Base-by-base conservation (phyloP, 1,284 basidiomycete genomes). In the Volvariella surrecta region DNA sequence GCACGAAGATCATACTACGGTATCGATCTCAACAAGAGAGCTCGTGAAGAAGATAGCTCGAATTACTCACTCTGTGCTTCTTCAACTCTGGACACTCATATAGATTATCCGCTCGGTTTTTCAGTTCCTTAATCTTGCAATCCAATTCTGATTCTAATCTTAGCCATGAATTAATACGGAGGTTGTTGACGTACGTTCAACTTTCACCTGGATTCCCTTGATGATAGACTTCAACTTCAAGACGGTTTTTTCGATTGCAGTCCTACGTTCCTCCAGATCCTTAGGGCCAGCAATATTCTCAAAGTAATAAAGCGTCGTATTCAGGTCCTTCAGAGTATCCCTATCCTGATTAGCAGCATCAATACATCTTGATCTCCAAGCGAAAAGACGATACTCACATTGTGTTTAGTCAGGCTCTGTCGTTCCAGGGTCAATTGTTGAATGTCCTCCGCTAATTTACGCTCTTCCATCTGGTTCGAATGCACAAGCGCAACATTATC, bases 1-100 rank as follows among this genome's bases (percentile, higher is more conserved):
- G 72, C 78, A 3, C 82, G 79, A 18, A 89, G 71, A 49, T 88
- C 82, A 53, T 88, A 89, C 85, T 88, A 43, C 2, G 35, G 10
- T 37, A 21, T n/a, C 19, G 11, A 37, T 31, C n/a, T n/a, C 37
- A 45, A 20, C 37, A 30, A 32, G 40, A 31, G 22, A 3, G 13
- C 11, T 28, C 28, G 8, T n/a, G n/a, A n/a, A n/a, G n/a, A n/a
- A n/a, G n/a, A n/a, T n/a, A n/a, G n/a, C 18, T 16, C 38, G 8
- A 43, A 17, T n/a, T 37, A 63, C 76, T 32, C 47, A 77, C 85
- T 49, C 69, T 70, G 52, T 73, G 66, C 40, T 71, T 62, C 51
- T 79, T 74, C 31, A 88, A 56, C 48, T 82, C 82, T 0, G 76
- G 73, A 40, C 70, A 71, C 32, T 85, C 71, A 38, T 77, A 79